These are phyloP conservation scores for Westerdykella aurantiaca DNA, from an alignment of 2,329 filamentous ascomycete genomes.

Conservation along the genomic window DNA sequence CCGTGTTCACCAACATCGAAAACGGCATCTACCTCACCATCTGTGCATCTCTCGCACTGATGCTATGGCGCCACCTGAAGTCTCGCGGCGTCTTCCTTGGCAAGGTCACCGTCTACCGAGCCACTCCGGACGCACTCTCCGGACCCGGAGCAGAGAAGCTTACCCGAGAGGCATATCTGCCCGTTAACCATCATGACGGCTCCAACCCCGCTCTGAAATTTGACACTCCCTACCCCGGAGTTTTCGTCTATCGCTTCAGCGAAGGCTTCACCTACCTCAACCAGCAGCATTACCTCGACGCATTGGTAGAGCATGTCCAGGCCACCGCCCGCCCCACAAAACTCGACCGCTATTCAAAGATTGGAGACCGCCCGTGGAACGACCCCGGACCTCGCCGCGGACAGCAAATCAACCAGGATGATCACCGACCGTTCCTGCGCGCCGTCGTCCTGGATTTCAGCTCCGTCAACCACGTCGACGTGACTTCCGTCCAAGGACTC, in stretches of 20 bases:
- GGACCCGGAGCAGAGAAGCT: conserved; percentile 3
- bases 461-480: conserved; percentile 87
- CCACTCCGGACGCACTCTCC: conserved; percentile 69
- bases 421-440: conserved; percentile 63
- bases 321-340: conserved; percentile 70
- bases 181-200: conserved; percentile 80
- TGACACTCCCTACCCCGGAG: conserved; percentile 77
- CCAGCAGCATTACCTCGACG: conserved; percentile 79
- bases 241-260: conserved; percentile 94
- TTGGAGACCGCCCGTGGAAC: conserved; percentile 84
- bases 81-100: conserved; percentile 73
- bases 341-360: conserved; percentile 53
- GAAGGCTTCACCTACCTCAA: conserved; percentile 98
- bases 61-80: conserved; percentile 78
- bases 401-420: conserved; percentile 43
- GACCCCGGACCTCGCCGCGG: conserved; percentile 69
- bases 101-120: conserved; percentile 74
- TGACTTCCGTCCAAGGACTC: conserved; percentile 85
- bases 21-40: conserved; percentile 89
- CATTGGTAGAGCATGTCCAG: conserved; percentile 46
- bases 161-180: conserved; percentile 48
- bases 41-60: conserved; percentile 65
- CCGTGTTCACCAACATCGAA: conserved; percentile 82
- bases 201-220: conserved; percentile 79
- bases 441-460: conserved; percentile 94